phyloP scores from a whole-genome alignment of 805 yeast species.

The Schwanniomyces polymorphus region DNA sequence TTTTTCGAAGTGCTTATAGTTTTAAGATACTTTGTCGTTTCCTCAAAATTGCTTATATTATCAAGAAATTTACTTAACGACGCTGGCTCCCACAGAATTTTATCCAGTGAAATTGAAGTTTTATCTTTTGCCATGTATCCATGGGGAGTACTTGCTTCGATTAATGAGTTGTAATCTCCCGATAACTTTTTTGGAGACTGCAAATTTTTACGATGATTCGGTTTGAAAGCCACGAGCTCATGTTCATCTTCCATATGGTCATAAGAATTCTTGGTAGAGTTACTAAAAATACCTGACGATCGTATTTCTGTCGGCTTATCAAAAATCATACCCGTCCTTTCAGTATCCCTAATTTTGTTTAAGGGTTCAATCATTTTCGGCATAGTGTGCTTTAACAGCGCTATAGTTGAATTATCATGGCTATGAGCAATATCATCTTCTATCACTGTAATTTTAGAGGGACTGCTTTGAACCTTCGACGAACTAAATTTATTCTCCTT shows the following conservation, averaged over 20 bases:
- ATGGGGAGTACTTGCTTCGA: constrained; percentile 16
- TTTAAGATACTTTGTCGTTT: constrained; percentile 33
- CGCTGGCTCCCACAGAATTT: constrained; percentile 1
- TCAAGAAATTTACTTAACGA: constrained; percentile 1
- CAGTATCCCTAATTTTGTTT: no score
- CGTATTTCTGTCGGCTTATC: no score
- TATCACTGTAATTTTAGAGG: no score
- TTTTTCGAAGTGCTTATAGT: constrained; percentile 34
- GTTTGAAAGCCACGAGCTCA: neutral
- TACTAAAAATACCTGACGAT: no score
- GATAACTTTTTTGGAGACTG: constrained; percentile 2
- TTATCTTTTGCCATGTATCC: neutral
- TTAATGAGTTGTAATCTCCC: constrained; percentile 8
- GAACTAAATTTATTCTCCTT: neutral
- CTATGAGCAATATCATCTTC: no score
- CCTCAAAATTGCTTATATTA: constrained; percentile 27
- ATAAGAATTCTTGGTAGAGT: no score
- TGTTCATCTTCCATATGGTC: neutral
- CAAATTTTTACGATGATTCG: neutral
- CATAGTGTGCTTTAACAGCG: no score
- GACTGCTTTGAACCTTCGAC: no score
- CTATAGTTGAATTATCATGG: no score
- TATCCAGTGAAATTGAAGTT: neutral
- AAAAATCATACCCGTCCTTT: no score
- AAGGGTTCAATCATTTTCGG: no score